These are phyloP conservation scores for Yamagishiella unicocca DNA, from an alignment of 139 green algal genomes.

Conservation along the genomic window DNA sequence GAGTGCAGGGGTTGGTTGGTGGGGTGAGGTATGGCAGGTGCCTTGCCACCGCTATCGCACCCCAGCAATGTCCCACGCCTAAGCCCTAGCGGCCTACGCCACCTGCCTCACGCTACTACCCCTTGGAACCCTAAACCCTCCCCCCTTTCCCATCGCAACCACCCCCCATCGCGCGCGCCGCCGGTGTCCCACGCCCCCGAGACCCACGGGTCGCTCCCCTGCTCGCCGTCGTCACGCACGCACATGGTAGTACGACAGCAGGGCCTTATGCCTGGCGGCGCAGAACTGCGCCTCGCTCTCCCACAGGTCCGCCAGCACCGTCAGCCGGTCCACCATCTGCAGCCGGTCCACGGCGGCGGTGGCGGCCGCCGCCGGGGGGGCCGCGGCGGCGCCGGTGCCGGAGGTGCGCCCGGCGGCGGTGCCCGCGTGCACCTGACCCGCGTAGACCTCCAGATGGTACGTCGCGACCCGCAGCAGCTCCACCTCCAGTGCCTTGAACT, in stretches of 20 bases:
- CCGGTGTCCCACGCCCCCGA: not conserved
- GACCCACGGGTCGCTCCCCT: not conserved
- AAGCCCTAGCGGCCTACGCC: too few relatives aligned
- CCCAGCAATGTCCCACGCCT: too few relatives aligned
- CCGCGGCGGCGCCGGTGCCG: not conserved
- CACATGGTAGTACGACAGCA: constrained; percentile 53
- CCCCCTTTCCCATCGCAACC: too few relatives aligned
- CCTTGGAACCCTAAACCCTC: too few relatives aligned
- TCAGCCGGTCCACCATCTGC: constrained; percentile 17
- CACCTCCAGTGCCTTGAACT: constrained; percentile 45
- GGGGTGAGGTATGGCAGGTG: too few relatives aligned
- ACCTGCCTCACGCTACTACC: too few relatives aligned
- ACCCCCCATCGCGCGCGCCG: too few relatives aligned
- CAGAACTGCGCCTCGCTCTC: constrained; percentile 51
- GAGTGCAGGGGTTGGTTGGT: too few relatives aligned
- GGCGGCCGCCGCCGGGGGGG: not conserved
- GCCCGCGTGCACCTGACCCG: constrained; percentile 26
- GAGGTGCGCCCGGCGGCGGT: not conserved
- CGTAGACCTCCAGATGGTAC: constrained; percentile 55
- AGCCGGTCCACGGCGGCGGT: not conserved
- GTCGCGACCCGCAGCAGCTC: constrained; percentile 54
- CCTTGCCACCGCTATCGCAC: too few relatives aligned
- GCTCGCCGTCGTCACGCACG: not conserved
- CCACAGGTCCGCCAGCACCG: constrained; percentile 56
- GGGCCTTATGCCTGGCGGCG: constrained; percentile 45